Evolutionary conservation across 2,329 filamentous ascomycete genomes (phyloP), one percentile per base, ranked within the genome.

Genomic region (Aureobasidium sp.): DNA sequence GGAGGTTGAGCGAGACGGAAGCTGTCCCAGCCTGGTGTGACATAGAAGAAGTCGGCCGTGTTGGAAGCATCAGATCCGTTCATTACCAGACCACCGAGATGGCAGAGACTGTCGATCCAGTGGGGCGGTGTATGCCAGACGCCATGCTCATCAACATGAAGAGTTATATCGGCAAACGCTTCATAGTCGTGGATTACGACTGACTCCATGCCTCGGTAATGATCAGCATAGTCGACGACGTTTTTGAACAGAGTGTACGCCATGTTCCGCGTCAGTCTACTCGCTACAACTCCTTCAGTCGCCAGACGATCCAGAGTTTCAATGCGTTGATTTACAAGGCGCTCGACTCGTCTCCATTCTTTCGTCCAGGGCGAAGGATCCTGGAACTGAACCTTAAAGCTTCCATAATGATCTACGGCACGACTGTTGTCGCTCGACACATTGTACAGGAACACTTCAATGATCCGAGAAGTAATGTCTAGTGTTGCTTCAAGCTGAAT

Each of bases 221-320:
- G 66, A 4, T 70, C 66, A 0, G 67, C 64, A 58, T 70, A 70
- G 45, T 67, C 65, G 14, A 70, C 68, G 5, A 70, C n/a, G 20
- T 60, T 66, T 11, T 51, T 59, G 59, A 75, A 76, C 1, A 75
- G 66, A 11, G 31, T 61, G 62, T 76, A 76, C 1, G 69, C 73
- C 70, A 76, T 71, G 51, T 66, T 67, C 20, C 27, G 60, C 61
- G 2, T 66, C 65, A 6, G n/a, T 36, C 44, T 14, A 27, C 44
- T 25, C 6, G 44, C 25, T 47, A 15, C 20, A 39, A 15, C 14
- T 1, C 39, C 39, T 42, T 42, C 20, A 20, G 3, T 42, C 2
- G 39, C 39, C n/a, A 42, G 39, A 11, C 20, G n/a, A 9, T n/a
- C 20, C 3, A 42, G 17, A 11, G 39, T 9, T 3, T 42, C 39